Evolutionary conservation across 192 early-diverging fungal genomes (phyloP), one percentile per base, ranked within the genome.

Genomic region (Coemansia sp.): DNA sequence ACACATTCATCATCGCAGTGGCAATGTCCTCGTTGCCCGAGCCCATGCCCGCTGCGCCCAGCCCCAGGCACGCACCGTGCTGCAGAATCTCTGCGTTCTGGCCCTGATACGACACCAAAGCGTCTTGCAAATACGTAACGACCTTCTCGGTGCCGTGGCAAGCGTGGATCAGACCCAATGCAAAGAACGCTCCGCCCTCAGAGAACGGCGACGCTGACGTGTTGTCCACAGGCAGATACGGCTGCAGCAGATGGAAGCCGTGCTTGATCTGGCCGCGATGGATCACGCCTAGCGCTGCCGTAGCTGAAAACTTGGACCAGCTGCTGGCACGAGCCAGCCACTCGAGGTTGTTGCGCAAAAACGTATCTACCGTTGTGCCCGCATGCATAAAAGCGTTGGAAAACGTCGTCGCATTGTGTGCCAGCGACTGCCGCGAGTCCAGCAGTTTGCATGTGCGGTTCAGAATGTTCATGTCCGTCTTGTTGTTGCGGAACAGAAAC

Each of bases 261-360:
- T 94, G 90, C 21, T 87, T 85, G 47, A 96, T 76, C 64, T 99
- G 96, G n/a, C 96, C 96, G 82, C 91, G 93, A 82, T 99, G 97
- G 66, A 99, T 97, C 10, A 98, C 95, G 59, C 97, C 97, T 45
- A 99, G 75, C 12, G 94, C 92, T 11, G 97, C 97, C 2, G 96
- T 98, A 2, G 96, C 97, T 57, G 93, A 92, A 76, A 99, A 99
- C 82, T 99, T 99, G 23, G 95, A 90, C 97, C 97, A 99, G 85
- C 97, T 97, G 32, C 90, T 97, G 43, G 96, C 94, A 57, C 96
- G 88, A 51, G 91, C 88, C 39, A 99, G 86, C 97, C 97, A 99
- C 67, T 99, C 96, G 47, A 98, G 82, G 75, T 95, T 98, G 60
- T 96, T 91, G 50, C 97, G 86, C 78, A 99, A 84, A 70, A 99